A percentile compares a stretch with the other conserved stretches of the same genome.
phyloP scores from a whole-genome alignment of 2,329 filamentous ascomycete genomes.

The Aureobasidium subglaciale region DNA sequence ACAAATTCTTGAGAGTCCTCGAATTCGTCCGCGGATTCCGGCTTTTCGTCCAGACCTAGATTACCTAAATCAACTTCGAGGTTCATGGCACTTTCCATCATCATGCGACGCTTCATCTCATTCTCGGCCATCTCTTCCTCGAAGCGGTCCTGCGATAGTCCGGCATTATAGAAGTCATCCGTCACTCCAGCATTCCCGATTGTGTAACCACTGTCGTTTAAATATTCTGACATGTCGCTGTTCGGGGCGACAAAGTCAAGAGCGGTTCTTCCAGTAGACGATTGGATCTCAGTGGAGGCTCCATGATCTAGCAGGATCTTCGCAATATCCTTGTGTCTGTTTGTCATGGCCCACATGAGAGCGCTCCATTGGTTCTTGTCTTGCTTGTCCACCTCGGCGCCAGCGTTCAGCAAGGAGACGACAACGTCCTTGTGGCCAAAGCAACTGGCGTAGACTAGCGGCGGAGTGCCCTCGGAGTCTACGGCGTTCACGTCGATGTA shows the following conservation, averaged over 20 bases:
- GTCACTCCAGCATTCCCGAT: conserved; percentile 69
- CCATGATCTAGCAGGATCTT: conserved; percentile 88
- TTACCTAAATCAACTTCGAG: conserved; percentile 94
- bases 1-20: conserved; percentile 92
- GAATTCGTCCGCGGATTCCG: conserved; percentile 74
- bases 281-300: conserved; percentile 92
- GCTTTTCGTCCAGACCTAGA: conserved; percentile 89
- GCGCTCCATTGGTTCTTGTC: conserved; percentile 97
- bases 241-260: conserved; percentile 94
- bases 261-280: conserved; percentile 84
- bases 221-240: conserved; percentile 92
- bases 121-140: conserved; percentile 97
- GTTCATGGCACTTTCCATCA: conserved; percentile 97
- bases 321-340: conserved; percentile 90
- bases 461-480: conserved; percentile 93
- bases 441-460: conserved; percentile 94
- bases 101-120: conserved; percentile 92
- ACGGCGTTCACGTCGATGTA: conserved; percentile 80
- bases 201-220: conserved; percentile 88
- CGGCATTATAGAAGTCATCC: conserved; percentile 91
- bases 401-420: conserved; percentile 71
- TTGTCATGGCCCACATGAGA: conserved; percentile 99
- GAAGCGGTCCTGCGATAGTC: conserved; percentile 86
- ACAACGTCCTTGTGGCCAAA: conserved; percentile 94
- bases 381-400: conserved; percentile 84